Base-by-base conservation (phyloP, 23 red algal genomes). In the Gracilaria domingensis region DNA sequence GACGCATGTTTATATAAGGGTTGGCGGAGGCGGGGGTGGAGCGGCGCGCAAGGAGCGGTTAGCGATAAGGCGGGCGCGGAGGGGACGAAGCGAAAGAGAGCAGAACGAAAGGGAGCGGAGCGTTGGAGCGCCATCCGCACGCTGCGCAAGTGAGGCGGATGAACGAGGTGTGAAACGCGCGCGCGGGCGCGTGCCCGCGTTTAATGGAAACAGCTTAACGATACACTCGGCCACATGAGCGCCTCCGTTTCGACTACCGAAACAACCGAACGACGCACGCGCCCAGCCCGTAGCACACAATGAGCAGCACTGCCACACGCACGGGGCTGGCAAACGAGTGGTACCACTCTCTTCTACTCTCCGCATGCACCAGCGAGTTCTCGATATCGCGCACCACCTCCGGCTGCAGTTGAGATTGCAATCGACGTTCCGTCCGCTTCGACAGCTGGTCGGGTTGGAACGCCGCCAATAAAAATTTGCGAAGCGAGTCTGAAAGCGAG, bases 351-450 rank as follows among this genome's bases (percentile, higher is more conserved):
- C 39, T 9, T 12, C 36, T 75, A 7, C 18, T 40, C 12, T 40
- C 35, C 35, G 69, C 37, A 45, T 8, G 18, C 17, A 75, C 69
- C 36, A 75, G 37, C 1, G 69, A 75, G n/a, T 44, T 75, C 36
- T 75, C 69, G 45, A 75, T 75, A 30, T 75, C 69, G 14, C 39
- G 69, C 14, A 75, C 69, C 35, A 75, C 8, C 23, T 75, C 36
- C 17, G 39, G 35, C 20, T 40, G 39, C 7, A 75, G 37, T 45
- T 40, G 39, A 40, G 37, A n/a, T 75, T 40, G 39, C 69, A 75
- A n/a, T 75, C 69, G 69, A 32, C 69, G 69, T 75, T 75, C 69
- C 35, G 69, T 47, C 2, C 69, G 69, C n/a, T 75, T 75, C 16
- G 39, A 45, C 17, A 75, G 69, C n/a, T 75, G 69, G 37, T 75